A percentile compares a stretch with the other conserved stretches of the same genome.
phyloP scores from a whole-genome alignment of 129 eudicot genomes.

The Lonicera japonica region DNA sequence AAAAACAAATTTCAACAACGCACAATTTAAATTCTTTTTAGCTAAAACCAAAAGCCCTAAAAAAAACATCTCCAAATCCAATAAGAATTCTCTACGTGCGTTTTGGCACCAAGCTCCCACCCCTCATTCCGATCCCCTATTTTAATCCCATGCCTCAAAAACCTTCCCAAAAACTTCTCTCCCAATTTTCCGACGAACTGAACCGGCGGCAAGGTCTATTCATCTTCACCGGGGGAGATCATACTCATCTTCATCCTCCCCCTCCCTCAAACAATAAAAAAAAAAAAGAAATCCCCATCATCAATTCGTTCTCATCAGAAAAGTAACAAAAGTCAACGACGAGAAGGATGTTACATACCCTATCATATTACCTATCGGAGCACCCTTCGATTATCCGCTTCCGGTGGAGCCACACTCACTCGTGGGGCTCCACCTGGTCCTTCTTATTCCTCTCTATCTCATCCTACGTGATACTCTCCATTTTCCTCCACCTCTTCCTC shows the following conservation, averaged over 20 bases:
- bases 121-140: slow-evolving; percentile 9
- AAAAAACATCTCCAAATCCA: slow-evolving; percentile 14
- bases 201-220: too few relatives aligned
- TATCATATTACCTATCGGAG: slow-evolving; percentile 63
- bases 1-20: too few relatives aligned
- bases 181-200: not conserved
- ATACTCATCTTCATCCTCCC: not conserved
- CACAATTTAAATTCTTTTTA: too few relatives aligned
- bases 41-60: too few relatives aligned
- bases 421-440: slow-evolving; percentile 84
- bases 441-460: slow-evolving; percentile 62
- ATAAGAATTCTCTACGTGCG: slow-evolving; percentile 1
- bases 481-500: slow-evolving; percentile 36
- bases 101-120: not conserved
- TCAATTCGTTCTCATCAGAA: slow-evolving; percentile 13
- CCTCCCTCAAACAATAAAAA: too few relatives aligned
- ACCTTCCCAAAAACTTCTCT: not conserved
- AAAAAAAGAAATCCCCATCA: not conserved
- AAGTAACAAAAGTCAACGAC: slow-evolving; percentile 4
- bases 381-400: slow-evolving; percentile 58
- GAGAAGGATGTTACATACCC: slow-evolving; percentile 26
- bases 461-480: slow-evolving; percentile 38
- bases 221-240: too few relatives aligned
- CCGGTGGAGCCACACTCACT: slow-evolving; percentile 72
- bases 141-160: slow-evolving; percentile 3